Base-by-base conservation (phyloP, 768 basidiomycete genomes). In the Tulasnella sp. region DNA sequence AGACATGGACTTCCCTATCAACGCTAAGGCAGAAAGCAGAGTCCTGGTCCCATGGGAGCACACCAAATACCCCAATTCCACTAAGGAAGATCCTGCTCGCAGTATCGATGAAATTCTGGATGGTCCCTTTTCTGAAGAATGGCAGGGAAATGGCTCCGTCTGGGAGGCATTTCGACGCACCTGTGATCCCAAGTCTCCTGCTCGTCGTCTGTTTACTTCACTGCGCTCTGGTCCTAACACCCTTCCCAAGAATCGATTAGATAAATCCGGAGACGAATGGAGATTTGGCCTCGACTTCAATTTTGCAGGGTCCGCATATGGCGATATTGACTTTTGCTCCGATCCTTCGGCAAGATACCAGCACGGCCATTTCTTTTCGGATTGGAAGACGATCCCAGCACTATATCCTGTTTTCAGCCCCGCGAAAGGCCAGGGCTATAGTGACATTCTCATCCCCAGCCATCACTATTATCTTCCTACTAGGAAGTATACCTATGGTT, bases 91-190 rank as follows among this genome's bases (percentile, higher is more conserved):
- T 33, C 20, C 13, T 5, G 13, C 9, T 15, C 5, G 12, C 47
- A 78, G 73, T 24, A 67, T 80, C 45, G 66, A 73, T 51, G 59
- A 69, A 10, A 70, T 81, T 61, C 67, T 85, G 15, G 75, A 73
- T 9, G 73, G 74, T 4, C 59, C 65, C n/a, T 89, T 90, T 61
- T 69, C 72, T 34, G 75, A 87, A 7, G 90, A 92, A 64, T 99
- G 93, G 93, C 68, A 68, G 24, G 77, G 79, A 8, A 69, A 78
- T 39, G 88, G 91, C 3, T 81, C 69, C 45, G 84, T 95, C 40
- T 98, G 93, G 93, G 89, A 96, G 53, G 79, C 88, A 0, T 95
- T 81, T 71, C 77, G 93, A 13, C 77, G 90, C n/a, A 88, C 90
- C 0, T 99, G 93, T 63, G 68, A 76, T 16, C 87, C 89, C 1